phyloP scores from a whole-genome alignment of 78 protist genomes.

The Emiliania huxleyi region DNA sequence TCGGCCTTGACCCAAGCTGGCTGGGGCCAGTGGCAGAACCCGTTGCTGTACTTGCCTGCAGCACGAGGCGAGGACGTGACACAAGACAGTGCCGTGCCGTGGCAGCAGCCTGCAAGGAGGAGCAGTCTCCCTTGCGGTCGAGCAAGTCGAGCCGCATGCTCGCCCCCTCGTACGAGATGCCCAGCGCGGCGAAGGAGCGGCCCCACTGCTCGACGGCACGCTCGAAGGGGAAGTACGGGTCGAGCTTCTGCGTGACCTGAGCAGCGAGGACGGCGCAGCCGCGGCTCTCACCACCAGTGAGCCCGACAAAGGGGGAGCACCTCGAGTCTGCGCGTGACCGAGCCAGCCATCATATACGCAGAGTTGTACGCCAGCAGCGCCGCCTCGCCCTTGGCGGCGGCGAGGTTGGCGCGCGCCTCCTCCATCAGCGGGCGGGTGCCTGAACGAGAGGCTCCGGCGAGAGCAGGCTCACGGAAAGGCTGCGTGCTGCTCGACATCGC shows the following conservation, averaged over 20 bases:
- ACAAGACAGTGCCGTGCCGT: no score
- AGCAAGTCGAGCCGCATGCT: constrained; percentile 45
- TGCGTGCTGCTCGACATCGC: no score
- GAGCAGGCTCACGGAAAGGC: no score
- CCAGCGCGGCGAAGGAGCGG: constrained; percentile 46
- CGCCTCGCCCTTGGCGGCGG: constrained; percentile 24
- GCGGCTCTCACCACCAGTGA: no score
- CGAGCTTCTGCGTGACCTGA: constrained; percentile 36
- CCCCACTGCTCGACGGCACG: constrained; percentile 37
- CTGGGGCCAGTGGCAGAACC: constrained; percentile 66
- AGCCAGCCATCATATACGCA: constrained; percentile 19
- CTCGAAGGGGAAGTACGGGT: constrained; percentile 65
- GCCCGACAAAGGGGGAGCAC: no score
- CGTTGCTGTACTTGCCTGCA: constrained; percentile 64
- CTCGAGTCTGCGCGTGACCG: no score
- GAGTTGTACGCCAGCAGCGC: constrained; percentile 49
- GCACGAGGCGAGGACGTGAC: no score
- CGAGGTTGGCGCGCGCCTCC: neutral
- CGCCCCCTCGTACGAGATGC: constrained; percentile 39
- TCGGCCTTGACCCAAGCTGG: constrained; percentile 6
- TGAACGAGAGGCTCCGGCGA: no score
- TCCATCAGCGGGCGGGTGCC: neutral
- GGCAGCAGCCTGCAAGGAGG: no score
- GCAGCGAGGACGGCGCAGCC: constrained; percentile 11
- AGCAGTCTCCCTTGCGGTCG: constrained; percentile 57